phyloP scores from a whole-genome alignment of 768 basidiomycete genomes.

The Mycena galopus region DNA sequence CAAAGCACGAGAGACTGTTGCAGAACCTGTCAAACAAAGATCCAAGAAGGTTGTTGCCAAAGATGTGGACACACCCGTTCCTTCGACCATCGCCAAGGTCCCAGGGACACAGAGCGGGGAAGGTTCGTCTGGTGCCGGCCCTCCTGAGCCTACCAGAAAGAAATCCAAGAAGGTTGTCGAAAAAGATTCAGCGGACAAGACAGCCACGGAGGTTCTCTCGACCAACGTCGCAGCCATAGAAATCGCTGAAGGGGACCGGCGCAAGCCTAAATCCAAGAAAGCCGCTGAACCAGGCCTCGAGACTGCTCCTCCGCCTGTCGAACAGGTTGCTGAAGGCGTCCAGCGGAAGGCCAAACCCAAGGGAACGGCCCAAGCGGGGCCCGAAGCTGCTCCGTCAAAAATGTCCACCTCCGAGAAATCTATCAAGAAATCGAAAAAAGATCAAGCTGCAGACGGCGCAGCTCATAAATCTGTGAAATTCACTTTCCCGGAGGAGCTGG shows the following conservation, averaged over 20 bases:
- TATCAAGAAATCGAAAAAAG: slow-evolving; percentile 32
- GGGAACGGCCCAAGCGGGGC: not conserved
- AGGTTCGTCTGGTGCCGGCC: not conserved
- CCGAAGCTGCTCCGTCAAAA: slow-evolving; percentile 3
- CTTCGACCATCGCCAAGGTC: not conserved
- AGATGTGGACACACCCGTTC: not conserved
- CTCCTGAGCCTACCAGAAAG: slow-evolving; percentile 12
- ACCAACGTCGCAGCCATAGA: not conserved
- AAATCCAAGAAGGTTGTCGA: slow-evolving; percentile 21
- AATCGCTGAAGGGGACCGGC: not conserved
- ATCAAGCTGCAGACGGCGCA: not conserved
- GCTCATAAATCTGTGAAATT: slow-evolving; percentile 16
- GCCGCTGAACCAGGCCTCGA: not conserved
- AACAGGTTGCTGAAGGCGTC: not conserved
- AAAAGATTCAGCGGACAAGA: not conserved
- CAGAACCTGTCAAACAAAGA: slow-evolving; percentile 29
- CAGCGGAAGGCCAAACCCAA: not conserved
- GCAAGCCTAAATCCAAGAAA: not conserved
- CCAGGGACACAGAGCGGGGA: not conserved
- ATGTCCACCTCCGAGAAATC: slow-evolving; percentile 14
- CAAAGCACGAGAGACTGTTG: not conserved
- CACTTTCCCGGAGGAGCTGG: slow-evolving; percentile 7
- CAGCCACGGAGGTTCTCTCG: not conserved
- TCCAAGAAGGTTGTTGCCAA: slow-evolving; percentile 22
- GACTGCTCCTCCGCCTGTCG: not conserved